A percentile compares a stretch with the other conserved stretches of the same genome.
Conservation (phyloP, 306 rosid genomes). For the Pyrus communis region DNA sequence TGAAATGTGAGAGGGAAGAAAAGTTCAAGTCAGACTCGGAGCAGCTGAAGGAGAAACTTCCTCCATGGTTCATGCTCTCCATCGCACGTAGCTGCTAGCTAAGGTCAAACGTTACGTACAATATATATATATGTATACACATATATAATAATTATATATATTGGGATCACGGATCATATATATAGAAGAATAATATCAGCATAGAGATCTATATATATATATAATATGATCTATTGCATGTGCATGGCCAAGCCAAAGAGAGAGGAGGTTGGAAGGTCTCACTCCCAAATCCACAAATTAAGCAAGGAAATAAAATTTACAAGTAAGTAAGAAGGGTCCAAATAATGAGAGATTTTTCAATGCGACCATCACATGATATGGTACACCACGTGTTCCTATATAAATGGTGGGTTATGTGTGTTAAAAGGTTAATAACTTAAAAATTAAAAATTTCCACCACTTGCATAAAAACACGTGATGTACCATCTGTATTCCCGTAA, state of each 20-base stretch:
- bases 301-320: background rate
- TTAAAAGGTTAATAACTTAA: too few species aligned
- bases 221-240: background rate
- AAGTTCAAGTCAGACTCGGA: slow-evolving; percentile 8
- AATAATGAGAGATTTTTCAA: background rate
- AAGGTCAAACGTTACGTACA: background rate
- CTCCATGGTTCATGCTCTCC: background rate
- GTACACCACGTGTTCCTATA: too few species aligned
- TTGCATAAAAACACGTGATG: too few species aligned
- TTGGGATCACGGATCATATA: background rate
- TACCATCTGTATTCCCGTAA: fast-evolving
- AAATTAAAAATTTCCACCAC: too few species aligned
- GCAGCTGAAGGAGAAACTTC: slow-evolving; percentile 26
- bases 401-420: too few species aligned
- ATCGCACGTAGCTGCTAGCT: background rate
- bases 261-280: background rate
- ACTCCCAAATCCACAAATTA: background rate
- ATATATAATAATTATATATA: background rate
- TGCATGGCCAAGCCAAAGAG: slow-evolving; percentile 1
- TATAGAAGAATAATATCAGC: background rate
- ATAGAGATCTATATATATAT: background rate
- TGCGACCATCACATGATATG: too few species aligned
- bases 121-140: too few species aligned
- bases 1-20: slow-evolving; percentile 12
- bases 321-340: background rate